These are phyloP conservation scores for Gymnopus androsaceus DNA, from an alignment of 1,284 basidiomycete species.

Conservation along the genomic window DNA sequence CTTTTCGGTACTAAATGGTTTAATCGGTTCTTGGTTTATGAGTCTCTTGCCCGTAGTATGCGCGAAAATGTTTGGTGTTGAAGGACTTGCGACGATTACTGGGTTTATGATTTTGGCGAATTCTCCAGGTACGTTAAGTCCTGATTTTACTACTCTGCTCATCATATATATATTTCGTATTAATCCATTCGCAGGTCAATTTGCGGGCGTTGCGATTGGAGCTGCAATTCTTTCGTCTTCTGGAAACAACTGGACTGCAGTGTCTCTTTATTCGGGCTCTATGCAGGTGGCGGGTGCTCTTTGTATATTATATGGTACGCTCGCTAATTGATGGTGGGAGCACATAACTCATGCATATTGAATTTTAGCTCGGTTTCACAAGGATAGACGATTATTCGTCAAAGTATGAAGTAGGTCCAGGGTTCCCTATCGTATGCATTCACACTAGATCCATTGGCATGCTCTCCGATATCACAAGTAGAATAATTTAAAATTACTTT, in stretches of 20 bases:
- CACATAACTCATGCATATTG: not conserved
- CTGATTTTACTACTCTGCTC: not conserved
- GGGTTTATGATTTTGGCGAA: conserved; percentile 28
- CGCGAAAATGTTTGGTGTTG: conserved; percentile 25
- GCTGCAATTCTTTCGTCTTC: conserved; percentile 25
- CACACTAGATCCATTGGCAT: too few species aligned
- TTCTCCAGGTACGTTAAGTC: conserved; percentile 21
- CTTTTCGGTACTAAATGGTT: conserved; percentile 26
- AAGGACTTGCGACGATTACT: conserved; percentile 28
- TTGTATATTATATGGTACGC: conserved; percentile 25
- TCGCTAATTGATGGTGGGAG: not conserved
- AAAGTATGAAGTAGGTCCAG: conserved; percentile 7
- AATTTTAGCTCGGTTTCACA: conserved; percentile 7
- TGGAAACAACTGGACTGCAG: conserved; percentile 24
- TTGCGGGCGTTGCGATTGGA: conserved; percentile 25
- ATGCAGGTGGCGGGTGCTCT: conserved; percentile 24
- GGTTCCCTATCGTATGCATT: too few species aligned
- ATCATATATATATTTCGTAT: too few species aligned
- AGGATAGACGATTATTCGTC: conserved; percentile 7
- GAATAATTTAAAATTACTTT: too few species aligned
- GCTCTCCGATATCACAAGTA: too few species aligned
- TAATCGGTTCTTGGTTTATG: conserved; percentile 28
- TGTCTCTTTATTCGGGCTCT: conserved; percentile 25
- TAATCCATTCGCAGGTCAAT: conserved; percentile 21
- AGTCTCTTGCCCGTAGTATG: conserved; percentile 28